A percentile compares a stretch with the other conserved stretches of the same genome.
Evolutionary conservation across 2,329 filamentous ascomycete species (phyloP).

Genomic region (Epichloe sibirici): DNA sequence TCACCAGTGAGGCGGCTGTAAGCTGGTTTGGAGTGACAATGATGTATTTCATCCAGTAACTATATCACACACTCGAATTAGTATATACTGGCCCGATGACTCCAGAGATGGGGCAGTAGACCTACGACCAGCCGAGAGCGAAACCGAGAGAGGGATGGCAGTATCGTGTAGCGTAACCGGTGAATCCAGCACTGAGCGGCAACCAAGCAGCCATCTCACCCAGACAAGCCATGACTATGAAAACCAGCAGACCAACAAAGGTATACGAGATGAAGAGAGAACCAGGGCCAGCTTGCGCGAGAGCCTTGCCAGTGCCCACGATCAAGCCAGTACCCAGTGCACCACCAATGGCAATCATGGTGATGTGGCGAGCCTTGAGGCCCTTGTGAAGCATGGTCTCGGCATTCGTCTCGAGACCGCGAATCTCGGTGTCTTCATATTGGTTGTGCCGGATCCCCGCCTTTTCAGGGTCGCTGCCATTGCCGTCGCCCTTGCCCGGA

Average conservation of each 20-base stretch:
- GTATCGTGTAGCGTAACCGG: conserved; percentile 68
- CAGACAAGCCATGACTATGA: conserved; percentile 67
- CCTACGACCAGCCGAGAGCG: conserved; percentile 58
- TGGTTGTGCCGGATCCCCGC: conserved; percentile 6
- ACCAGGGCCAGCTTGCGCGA: conserved; percentile 44
- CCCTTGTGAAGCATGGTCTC: conserved; percentile 39
- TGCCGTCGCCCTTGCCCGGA: conserved; percentile 6
- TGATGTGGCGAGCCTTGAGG: conserved; percentile 42
- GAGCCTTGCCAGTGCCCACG: conserved; percentile 50
- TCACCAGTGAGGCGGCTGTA: conserved; percentile 66
- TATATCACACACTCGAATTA: conserved; percentile 12
- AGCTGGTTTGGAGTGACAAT: conserved; percentile 78
- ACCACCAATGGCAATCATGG: conserved; percentile 59
- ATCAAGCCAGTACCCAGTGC: conserved; percentile 65
- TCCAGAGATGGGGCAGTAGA: conserved; percentile 8
- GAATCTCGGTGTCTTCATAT: conserved; percentile 23
- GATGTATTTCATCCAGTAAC: conserved; percentile 66
- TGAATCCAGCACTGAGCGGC: conserved; percentile 66
- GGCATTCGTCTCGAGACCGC: conserved; percentile 35
- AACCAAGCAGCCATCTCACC: conserved; percentile 81
- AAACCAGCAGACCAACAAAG: conserved; percentile 60
- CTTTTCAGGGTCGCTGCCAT: conserved; percentile 10
- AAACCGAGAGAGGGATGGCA: conserved; percentile 73
- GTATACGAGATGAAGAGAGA: conserved; percentile 62
- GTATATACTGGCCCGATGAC: background rate